Evolutionary conservation across 2,329 filamentous ascomycete genomes (phyloP), one percentile per base, ranked within the genome.

Genomic region (Zymoseptoria pseudotritici): DNA sequence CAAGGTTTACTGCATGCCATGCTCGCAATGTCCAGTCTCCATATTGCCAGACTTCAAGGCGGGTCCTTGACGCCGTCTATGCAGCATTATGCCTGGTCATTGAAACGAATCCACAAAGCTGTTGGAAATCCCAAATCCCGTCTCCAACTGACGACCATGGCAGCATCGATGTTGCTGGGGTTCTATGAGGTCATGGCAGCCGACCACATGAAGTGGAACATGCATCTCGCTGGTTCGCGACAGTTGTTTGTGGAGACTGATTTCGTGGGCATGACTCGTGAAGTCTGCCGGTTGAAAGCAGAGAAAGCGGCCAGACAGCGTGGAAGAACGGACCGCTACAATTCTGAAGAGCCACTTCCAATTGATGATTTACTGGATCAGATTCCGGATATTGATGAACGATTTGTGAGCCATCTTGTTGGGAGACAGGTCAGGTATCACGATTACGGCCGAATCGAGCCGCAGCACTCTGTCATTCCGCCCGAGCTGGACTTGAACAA

Each of bases 111-210:
- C 17, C 87, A 89, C 6, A 86, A 84, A 66, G 89, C 88, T 54
- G 87, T 97, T 26, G 84, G 84, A 53, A 83, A 89, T 24, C 79
- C 85, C 0, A 81, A 80, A 53, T 85, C 86, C 67, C 85, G 91
- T 57, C 85, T 86, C 8, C 86, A 91, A 58, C 83, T 90, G 8
- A 86, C 90, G 1, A 97, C 91, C 0, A 78, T 97, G n/a, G 93
- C 92, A 7, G 91, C 92, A 2, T 91, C 90, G 0, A 79, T 97
- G 42, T 78, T 97, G 7, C 81, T 99, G 7, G 90, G 87, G 0
- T 97, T 91, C 72, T 97, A 96, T 69, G 94, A 97, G 73, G 90
- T 97, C 19, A 94, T 93, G 86, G 89, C 88, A 42, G 93, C 91
- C 21, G 93, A 99, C 66, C 93, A 97, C 69, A 86, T 88, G 58